Conservation (phyloP, 2,329 filamentous ascomycete species). For the Neopestalotiopsis sp. region DNA sequence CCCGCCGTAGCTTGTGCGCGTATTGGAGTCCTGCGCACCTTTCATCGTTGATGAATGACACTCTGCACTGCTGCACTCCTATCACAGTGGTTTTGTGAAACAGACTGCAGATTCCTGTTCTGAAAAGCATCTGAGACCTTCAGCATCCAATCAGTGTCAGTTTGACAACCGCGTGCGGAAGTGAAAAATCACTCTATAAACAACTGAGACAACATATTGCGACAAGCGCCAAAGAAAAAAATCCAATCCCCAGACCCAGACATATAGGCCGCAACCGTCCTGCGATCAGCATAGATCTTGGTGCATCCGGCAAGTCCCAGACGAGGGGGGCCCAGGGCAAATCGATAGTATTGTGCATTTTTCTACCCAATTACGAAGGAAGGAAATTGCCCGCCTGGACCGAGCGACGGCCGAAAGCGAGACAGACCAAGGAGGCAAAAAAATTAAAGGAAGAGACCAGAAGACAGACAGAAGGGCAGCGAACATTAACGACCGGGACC, state of each 20-base stretch:
- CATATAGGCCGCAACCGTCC: background rate
- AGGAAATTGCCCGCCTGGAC: constrained; percentile 6
- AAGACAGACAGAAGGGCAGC: background rate
- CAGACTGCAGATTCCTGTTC: background rate
- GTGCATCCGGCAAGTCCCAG: constrained; percentile 2
- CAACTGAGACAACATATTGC: constrained; percentile 8
- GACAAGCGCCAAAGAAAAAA: background rate
- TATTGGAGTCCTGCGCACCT: background rate
- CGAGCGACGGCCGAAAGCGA: background rate
- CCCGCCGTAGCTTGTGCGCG: background rate
- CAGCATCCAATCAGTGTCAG: background rate
- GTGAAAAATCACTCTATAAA: background rate
- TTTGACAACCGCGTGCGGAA: constrained; percentile 6
- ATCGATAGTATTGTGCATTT: constrained; percentile 2
- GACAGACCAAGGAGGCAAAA: background rate
- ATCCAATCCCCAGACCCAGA: background rate
- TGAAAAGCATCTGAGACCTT: background rate
- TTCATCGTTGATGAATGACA: background rate
- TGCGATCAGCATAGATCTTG: background rate
- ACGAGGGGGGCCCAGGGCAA: background rate
- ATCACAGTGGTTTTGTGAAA: background rate
- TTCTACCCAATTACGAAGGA: background rate
- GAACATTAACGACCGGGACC: background rate
- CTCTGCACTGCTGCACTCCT: background rate
- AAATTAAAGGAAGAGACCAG: background rate